Evolutionary conservation across 2,329 filamentous ascomycete genomes (phyloP).

Genomic region (Grosmannia serpens): DNA sequence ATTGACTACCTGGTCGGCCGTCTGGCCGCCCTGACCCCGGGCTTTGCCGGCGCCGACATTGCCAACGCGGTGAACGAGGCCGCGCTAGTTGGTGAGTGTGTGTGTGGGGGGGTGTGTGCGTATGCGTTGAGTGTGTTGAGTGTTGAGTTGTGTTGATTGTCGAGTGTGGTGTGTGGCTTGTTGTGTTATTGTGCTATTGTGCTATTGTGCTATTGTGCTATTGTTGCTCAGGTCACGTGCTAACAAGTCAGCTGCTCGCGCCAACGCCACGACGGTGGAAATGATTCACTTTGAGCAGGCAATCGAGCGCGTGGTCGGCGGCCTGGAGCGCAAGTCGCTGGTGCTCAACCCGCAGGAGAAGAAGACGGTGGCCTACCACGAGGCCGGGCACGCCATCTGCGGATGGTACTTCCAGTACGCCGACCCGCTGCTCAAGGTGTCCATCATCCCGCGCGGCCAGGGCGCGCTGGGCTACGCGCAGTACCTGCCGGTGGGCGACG

Average conservation of each 20-base stretch:
- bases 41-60: conserved; percentile 95
- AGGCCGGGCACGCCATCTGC: conserved; percentile 95
- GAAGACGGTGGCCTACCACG: conserved; percentile 45
- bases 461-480: conserved; percentile 93
- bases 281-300: conserved; percentile 95
- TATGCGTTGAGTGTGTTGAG: not conserved
- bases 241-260: conserved; percentile 62
- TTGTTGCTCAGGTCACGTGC: conserved; percentile 12
- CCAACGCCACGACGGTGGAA: conserved; percentile 65
- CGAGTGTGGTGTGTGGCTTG: not conserved
- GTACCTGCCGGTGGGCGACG: conserved; percentile 84
- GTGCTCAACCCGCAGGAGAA: conserved; percentile 90
- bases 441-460: conserved; percentile 92
- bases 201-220: not conserved
- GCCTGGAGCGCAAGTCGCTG: conserved; percentile 92
- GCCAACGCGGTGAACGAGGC: conserved; percentile 98
- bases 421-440: conserved; percentile 96
- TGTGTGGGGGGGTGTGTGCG: too few relatives aligned
- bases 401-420: conserved; percentile 96
- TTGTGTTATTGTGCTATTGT: not conserved
- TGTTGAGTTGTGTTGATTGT: too few relatives aligned
- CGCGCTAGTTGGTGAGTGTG: conserved; percentile 82
- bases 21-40: conserved; percentile 83
- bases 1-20: conserved; percentile 78
- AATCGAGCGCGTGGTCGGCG: conserved; percentile 93